phyloP scores from a whole-genome alignment of 2,329 filamentous ascomycete genomes.

The Paecilomyces fulvus region DNA sequence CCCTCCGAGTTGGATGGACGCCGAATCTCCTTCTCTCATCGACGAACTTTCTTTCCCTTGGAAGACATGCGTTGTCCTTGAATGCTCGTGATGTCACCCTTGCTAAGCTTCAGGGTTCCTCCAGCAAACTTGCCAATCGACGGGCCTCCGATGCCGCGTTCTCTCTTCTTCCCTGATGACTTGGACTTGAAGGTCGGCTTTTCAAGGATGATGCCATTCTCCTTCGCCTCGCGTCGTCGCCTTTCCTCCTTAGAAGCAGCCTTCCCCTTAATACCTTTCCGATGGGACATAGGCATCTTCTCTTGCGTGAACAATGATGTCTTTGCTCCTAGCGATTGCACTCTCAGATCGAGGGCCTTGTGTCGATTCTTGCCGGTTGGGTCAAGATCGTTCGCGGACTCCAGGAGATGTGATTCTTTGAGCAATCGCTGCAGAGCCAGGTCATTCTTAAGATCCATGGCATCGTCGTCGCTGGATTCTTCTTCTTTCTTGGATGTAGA shows the following conservation, averaged over 20 bases:
- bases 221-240: constrained; percentile 68
- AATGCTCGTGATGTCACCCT: constrained; percentile 65
- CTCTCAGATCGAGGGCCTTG: constrained; percentile 73
- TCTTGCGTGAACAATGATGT: constrained; percentile 65
- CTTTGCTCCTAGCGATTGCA: constrained; percentile 75
- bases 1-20: neutral
- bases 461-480: constrained; percentile 46
- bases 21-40: constrained; percentile 8
- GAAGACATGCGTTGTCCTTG: constrained; percentile 43
- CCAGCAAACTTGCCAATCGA: constrained; percentile 72
- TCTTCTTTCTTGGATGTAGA: constrained; percentile 20
- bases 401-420: constrained; percentile 81
- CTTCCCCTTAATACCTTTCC: constrained; percentile 73
- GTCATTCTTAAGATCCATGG: constrained; percentile 75
- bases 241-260: constrained; percentile 57
- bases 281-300: constrained; percentile 81
- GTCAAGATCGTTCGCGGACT: constrained; percentile 46
- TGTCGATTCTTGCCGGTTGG: constrained; percentile 65
- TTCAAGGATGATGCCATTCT: constrained; percentile 88
- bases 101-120: constrained; percentile 70
- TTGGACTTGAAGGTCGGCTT: constrained; percentile 31
- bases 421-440: constrained; percentile 85
- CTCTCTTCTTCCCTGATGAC: constrained; percentile 38
- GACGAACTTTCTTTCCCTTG: constrained; percentile 25
- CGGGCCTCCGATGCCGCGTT: constrained; percentile 63